phyloP scores from a whole-genome alignment of 495 filamentous ascomycete genomes.

The Clavariopsis aquatica region DNA sequence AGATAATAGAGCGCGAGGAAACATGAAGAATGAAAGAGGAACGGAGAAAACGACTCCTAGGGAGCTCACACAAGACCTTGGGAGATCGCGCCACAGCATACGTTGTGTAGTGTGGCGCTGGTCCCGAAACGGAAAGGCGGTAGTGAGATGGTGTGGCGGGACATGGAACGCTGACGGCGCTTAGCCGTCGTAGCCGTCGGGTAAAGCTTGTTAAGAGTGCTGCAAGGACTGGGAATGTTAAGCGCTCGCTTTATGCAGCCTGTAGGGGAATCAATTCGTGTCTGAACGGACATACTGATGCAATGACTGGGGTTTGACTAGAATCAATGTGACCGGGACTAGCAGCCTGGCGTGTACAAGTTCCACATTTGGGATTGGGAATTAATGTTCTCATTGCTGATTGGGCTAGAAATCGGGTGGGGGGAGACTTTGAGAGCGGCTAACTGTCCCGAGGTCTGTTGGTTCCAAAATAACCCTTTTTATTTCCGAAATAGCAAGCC shows the following conservation, averaged over 20 bases:
- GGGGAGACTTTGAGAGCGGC: not conserved
- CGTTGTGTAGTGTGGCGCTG: conserved; percentile 1
- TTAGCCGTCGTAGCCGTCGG: not conserved
- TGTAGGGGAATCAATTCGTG: not conserved
- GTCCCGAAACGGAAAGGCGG: not conserved
- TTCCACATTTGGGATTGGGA: not conserved
- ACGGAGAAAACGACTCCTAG: not conserved
- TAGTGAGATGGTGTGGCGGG: not conserved
- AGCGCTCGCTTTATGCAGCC: not conserved
- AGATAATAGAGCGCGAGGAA: too few species aligned
- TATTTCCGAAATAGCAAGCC: not conserved
- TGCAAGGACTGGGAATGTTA: not conserved
- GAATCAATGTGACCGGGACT: not conserved
- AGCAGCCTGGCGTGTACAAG: not conserved
- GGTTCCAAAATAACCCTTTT: not conserved
- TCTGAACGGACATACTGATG: too few species aligned
- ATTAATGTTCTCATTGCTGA: not conserved
- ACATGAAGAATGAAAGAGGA: not conserved
- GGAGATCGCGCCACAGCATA: not conserved
- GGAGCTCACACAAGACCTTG: not conserved
- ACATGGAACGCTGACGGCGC: not conserved
- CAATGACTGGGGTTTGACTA: not conserved
- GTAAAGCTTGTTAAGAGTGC: not conserved
- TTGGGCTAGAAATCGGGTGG: not conserved
- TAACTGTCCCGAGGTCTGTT: not conserved